Base-by-base conservation (phyloP, 805 yeast genomes). In the Yamadazyma nakazawae region DNA sequence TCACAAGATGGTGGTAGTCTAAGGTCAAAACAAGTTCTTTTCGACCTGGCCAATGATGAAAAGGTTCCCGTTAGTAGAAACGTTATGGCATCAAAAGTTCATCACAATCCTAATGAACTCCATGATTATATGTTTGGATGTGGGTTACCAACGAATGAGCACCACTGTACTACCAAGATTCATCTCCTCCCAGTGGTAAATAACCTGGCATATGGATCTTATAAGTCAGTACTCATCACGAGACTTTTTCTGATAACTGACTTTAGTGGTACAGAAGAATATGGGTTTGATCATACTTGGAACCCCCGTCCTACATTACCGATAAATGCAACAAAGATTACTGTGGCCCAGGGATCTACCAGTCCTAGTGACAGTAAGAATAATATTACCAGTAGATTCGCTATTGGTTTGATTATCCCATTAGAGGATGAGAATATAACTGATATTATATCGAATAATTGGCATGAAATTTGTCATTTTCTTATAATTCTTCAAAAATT, bases 101-200 rank as follows among this genome's bases (percentile, higher is more conserved):
- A 68, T 45, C 81, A 78, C 50, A 66, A 73, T 14, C 51, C 65
- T 18, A 63, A 61, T 46, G 82, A 79, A 48, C 54, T 79, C 17
- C 70, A 76, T 24, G 75, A 75, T 46, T 76, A 70, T 52, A 76
- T 79, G 78, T 79, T 79, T 59, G 84, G 84, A 11, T 74, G 78
- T 43, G 83, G 84, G 0, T 62, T 79, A 28, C 78, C 80, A 8
- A 62, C 76, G 7, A 75, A 68, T 47, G 81, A 79, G 46, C 59
- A 66, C 14, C 64, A 66, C 16, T 59, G 69, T 18, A 59, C 72
- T 11, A 74, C 79, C 4, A 79, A 79, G 50, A 55, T 79, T 2
- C 82, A 79, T 57, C 52, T 64, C 37, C 58, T 79, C 14, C 81
- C 81, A 1, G 58, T 70, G 1, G 53, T 76, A 16, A 63, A 69